A percentile compares a stretch with the other conserved stretches of the same genome.
Conservation (phyloP, 805 yeast species). For the Zygoascus biomembranicola region DNA sequence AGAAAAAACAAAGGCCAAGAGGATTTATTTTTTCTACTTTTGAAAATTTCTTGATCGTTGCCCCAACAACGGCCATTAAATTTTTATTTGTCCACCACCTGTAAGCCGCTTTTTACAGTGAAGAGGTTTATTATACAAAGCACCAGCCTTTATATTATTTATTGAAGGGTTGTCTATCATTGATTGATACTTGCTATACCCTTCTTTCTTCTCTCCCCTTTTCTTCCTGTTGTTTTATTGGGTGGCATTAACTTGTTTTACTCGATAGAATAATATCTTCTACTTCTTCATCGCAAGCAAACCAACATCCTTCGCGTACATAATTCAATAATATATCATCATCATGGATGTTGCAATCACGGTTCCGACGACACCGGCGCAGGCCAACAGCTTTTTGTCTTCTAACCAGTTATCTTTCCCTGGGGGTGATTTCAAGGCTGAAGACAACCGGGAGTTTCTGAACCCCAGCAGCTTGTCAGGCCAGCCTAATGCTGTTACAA, state of each 20-base stretch:
- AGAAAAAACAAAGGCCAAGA: neutral
- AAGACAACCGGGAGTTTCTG: neutral
- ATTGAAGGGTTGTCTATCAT: neutral
- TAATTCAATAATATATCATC: constrained; percentile 4
- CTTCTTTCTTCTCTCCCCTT: neutral
- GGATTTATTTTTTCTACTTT: neutral
- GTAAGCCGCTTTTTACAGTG: neutral
- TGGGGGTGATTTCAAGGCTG: constrained; percentile 30
- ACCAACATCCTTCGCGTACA: neutral
- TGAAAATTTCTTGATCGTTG: neutral
- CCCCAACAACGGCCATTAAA: neutral
- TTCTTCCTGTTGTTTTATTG: constrained; percentile 1
- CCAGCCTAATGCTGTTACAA: neutral
- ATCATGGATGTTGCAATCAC: constrained; percentile 58
- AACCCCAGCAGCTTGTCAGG: constrained; percentile 4
- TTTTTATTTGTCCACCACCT: neutral
- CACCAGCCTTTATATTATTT: neutral
- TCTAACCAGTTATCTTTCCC: constrained; percentile 58
- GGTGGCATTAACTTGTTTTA: constrained; percentile 24
- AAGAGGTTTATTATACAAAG: neutral
- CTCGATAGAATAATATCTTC: constrained; percentile 7
- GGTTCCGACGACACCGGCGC: constrained; percentile 69
- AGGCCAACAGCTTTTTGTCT: constrained; percentile 65
- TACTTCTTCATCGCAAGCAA: neutral
- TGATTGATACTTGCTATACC: constrained; percentile 1